phyloP scores from a whole-genome alignment of 139 green algal species.

The Coelastrella sp. region DNA sequence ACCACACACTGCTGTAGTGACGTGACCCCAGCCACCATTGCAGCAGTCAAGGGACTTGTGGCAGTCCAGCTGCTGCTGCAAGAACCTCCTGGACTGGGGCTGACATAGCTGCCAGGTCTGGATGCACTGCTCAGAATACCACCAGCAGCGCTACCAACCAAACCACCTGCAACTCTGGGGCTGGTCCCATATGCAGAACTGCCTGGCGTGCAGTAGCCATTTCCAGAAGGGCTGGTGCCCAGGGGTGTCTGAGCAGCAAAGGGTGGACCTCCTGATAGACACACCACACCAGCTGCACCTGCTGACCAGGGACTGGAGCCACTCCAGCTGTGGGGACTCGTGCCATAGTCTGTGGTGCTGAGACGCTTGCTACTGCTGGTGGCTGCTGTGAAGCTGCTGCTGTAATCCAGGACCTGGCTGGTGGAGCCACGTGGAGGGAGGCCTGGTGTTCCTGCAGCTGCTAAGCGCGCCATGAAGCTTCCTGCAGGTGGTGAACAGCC shows the following conservation, averaged over 20 bases:
- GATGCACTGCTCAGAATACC: too few species aligned
- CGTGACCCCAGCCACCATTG: neutral
- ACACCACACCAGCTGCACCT: neutral
- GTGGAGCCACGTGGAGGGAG: neutral
- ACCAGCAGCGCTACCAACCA: neutral
- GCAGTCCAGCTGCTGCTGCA: conserved; percentile 40
- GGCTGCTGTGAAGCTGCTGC: conserved; percentile 24
- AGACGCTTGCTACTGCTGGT: conserved; percentile 9
- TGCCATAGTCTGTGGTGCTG: neutral
- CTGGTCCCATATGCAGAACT: neutral
- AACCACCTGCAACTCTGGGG: neutral
- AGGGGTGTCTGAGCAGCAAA: neutral
- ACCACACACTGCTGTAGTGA: neutral
- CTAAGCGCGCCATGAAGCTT: conserved; percentile 39
- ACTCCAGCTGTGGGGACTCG: conserved; percentile 14
- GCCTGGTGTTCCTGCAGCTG: conserved; percentile 23
- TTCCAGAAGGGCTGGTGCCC: neutral
- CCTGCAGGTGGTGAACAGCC: conserved; percentile 36
- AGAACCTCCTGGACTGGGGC: conserved; percentile 13
- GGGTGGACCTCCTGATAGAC: neutral
- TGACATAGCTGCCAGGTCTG: too few species aligned
- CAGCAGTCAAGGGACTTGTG: conserved; percentile 5
- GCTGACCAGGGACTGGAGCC: conserved; percentile 15
- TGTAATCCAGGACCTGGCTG: neutral
- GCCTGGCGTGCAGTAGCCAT: neutral